A percentile compares a stretch with the other conserved stretches of the same genome.
Conservation (phyloP, 768 basidiomycete genomes). For the Pisolithus marmoratus region DNA sequence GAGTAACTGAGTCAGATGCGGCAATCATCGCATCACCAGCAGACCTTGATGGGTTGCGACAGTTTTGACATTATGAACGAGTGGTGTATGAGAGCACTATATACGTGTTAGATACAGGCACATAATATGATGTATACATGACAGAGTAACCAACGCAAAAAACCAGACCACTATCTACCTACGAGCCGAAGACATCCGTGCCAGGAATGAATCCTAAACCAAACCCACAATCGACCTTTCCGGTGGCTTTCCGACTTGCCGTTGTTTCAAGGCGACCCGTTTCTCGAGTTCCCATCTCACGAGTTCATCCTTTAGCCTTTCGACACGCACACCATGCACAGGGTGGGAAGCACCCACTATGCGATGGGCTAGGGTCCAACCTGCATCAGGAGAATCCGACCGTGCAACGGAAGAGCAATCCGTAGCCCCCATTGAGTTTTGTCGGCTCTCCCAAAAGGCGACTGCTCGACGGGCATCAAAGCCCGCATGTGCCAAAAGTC, state of each 20-base stretch:
- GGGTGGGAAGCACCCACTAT: slow-evolving; percentile 42
- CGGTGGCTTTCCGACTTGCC: slow-evolving; percentile 16
- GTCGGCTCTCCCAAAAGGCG: slow-evolving; percentile 72
- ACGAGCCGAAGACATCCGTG: background rate
- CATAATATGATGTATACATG: background rate
- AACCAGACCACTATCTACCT: background rate
- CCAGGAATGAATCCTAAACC: background rate
- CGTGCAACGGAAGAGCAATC: slow-evolving; percentile 16
- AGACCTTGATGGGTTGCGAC: background rate
- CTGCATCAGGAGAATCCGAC: slow-evolving; percentile 4
- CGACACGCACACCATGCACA: slow-evolving; percentile 36
- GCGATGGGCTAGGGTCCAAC: slow-evolving; percentile 18
- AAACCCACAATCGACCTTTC: slow-evolving; percentile 6
- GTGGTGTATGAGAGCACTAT: background rate
- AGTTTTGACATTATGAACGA: background rate
- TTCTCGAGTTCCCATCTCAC: slow-evolving; percentile 38
- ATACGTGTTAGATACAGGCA: background rate
- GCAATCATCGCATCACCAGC: no score
- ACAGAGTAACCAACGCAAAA: background rate
- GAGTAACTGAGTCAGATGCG: background rate
- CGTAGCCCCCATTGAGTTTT: slow-evolving; percentile 19
- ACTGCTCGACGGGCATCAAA: slow-evolving; percentile 83
- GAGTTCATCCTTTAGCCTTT: slow-evolving; percentile 38
- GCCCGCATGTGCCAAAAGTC: slow-evolving; percentile 88
- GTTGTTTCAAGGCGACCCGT: slow-evolving; percentile 20